Base-by-base conservation (phyloP, 2,329 filamentous ascomycete species). In the Pseudonectria foliicola region DNA sequence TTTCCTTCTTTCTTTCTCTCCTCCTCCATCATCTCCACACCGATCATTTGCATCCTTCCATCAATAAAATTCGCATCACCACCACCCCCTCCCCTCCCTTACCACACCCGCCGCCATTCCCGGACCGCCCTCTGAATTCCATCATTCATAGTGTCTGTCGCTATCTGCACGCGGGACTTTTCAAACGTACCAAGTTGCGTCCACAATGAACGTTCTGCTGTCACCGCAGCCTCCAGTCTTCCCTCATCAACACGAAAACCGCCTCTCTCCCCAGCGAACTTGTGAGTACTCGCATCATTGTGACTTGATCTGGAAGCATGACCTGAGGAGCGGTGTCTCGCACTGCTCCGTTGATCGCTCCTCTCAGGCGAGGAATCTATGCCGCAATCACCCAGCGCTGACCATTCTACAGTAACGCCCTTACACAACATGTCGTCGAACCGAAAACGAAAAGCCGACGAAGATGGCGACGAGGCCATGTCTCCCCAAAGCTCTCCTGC, bases 361-460 rank as follows among this genome's bases (percentile, higher is more conserved):
- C 7, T 35, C 23, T 23, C 32, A 6, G 29, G 4, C 15, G 6
- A 12, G 27, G 32, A 15, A 21, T 26, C 30, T 25, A 14, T 28
- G 15, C 21, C 14, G 31, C 28, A 31, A 16, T 43, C 34, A 33
- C 29, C 43, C 27, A 35, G 31, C 43, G 36, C 52, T 55, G 34
- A 56, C 44, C 31, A 35, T 24, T 62, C 34, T 39, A 24, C 31
- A 62, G 60, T 58, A 31, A 56, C 59, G 44, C 69, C 74, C 7
- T 69, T 73, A 48, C 56, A 73, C 40, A 71, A 59, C 56, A 77
- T 78, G 70, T 48, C 60, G 13, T 67, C 61, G 18, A 21, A 21
- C 50, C 69, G 74, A 49, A 96, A 96, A 72, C 82, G 92, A 63
- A 96, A 96, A 71, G 88, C 86, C 54, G 78, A 82, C 38, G 78